phyloP scores from a whole-genome alignment of 2,329 filamentous ascomycete species.

The Byssochlamys sp. region DNA sequence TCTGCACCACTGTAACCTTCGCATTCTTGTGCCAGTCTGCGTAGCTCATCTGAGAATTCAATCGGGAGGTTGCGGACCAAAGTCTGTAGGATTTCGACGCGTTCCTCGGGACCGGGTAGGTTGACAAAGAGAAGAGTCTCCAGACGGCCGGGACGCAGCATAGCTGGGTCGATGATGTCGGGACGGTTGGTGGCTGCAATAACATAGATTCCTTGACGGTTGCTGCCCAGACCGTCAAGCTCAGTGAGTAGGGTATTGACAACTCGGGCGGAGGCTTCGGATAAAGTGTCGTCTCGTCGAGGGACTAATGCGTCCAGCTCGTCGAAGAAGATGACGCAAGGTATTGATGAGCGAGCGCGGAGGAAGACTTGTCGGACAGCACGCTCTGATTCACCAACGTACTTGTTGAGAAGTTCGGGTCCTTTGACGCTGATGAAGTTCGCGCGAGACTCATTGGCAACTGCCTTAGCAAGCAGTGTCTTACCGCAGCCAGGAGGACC shows the following conservation, averaged over 20 bases:
- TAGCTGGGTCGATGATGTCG: conserved; percentile 91
- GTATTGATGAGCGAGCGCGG: conserved; percentile 72
- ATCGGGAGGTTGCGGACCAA: conserved; percentile 44
- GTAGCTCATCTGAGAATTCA: conserved; percentile 47
- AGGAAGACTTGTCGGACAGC: conserved; percentile 86
- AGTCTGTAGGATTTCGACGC: conserved; percentile 75
- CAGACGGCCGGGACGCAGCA: conserved; percentile 81
- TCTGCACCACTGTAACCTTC: conserved; percentile 67
- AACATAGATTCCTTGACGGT: conserved; percentile 77
- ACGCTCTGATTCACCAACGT: conserved; percentile 89
- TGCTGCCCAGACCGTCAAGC: conserved; percentile 68
- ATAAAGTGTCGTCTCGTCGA: conserved; percentile 64
- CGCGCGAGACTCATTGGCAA: conserved; percentile 87
- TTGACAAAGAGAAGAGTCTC: conserved; percentile 85
- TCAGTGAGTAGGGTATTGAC: conserved; percentile 94
- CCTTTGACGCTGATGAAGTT: conserved; percentile 98
- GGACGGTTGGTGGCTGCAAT: conserved; percentile 91
- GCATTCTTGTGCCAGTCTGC: conserved; percentile 61
- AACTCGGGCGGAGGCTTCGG: conserved; percentile 75
- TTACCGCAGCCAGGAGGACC: conserved; percentile 95
- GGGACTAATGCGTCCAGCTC: conserved; percentile 90
- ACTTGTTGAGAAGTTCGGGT: conserved; percentile 92
- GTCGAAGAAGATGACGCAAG: conserved; percentile 96
- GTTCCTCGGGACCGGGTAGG: conserved; percentile 65
- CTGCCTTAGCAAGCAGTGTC: conserved; percentile 88